Base-by-base conservation (phyloP, 768 basidiomycete genomes). In the Boletus sp. region DNA sequence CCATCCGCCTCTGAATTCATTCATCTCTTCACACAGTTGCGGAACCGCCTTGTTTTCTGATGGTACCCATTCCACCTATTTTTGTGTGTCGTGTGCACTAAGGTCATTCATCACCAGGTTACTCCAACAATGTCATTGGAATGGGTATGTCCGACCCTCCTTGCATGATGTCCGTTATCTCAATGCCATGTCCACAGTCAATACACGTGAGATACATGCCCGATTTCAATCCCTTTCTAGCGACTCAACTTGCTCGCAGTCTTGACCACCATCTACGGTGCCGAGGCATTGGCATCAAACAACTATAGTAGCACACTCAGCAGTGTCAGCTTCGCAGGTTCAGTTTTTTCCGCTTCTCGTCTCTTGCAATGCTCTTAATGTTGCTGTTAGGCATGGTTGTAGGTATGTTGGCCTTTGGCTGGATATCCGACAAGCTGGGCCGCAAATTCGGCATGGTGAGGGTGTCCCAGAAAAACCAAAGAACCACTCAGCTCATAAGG, bases 41-140 rank as follows among this genome's bases (percentile, higher is more conserved):
- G 91, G 91, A 67, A 94, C 92, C 4, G 91, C 92, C 42, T 76
- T 93, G 45, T 92, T 94, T 75, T 92, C 90, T 29, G 91, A 94
- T 70, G 91, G 90, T 88, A 72, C 29, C 62, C 37, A 11, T 20
- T 28, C 52, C 36, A 36, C 15, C 17, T 17, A 39, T 39, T 7
- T 8, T 54, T 12, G 1, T 36, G n/a, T 9, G 18, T 58, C 32
- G 15, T 20, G 29, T 52, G 30, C 33, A 33, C 49, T 60, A 37
- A 67, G 8, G 15, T 29, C 28, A 42, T 54, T 49, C 24, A 42
- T 46, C 49, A 50, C 50, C 55, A 91, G 89, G 90, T 30, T 93
- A 92, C 68, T 86, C 90, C 24, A 92, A 92, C 69, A 84, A 83
- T 67, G 77, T 90, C 63, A 91, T 93, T 63, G 89, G 90, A 57